phyloP scores from a whole-genome alignment of 2,329 filamentous ascomycete species.

The Xylariales sp. region DNA sequence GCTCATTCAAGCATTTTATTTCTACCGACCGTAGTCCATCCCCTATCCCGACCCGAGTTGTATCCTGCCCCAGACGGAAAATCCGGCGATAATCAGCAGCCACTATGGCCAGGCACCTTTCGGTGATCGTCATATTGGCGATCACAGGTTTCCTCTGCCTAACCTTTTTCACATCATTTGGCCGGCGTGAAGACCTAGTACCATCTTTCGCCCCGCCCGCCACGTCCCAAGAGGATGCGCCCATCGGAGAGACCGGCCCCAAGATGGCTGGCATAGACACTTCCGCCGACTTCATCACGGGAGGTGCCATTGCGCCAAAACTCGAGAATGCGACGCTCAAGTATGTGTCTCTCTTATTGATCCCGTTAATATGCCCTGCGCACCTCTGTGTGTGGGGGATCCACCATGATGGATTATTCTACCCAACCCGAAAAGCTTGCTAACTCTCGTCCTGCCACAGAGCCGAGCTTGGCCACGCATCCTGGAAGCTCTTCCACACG shows the following conservation, averaged over 20 bases:
- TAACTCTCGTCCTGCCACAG: too few relatives aligned
- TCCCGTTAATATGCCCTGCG: too few relatives aligned
- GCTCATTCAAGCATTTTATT: too few relatives aligned
- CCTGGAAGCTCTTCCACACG: slow-evolving; percentile 68
- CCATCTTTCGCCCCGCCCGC: slow-evolving; percentile 14
- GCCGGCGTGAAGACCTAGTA: slow-evolving; percentile 15
- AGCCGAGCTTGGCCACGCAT: slow-evolving; percentile 62
- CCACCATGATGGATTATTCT: background rate
- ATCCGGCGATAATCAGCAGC: too few relatives aligned
- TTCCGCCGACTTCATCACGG: slow-evolving; percentile 50
- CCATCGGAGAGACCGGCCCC: slow-evolving; percentile 12
- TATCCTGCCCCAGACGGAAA: too few relatives aligned
- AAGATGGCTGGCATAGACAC: slow-evolving; percentile 36
- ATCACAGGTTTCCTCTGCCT: slow-evolving; percentile 53
- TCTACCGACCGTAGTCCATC: too few relatives aligned
- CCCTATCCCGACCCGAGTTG: too few relatives aligned
- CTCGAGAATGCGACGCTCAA: slow-evolving; percentile 79
- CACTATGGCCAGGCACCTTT: slow-evolving; percentile 50
- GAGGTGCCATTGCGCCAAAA: slow-evolving; percentile 73
- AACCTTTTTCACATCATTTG: slow-evolving; percentile 54
- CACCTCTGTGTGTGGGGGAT: too few relatives aligned
- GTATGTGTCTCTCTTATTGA: slow-evolving; percentile 33
- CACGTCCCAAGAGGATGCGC: slow-evolving; percentile 1
- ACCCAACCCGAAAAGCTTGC: too few relatives aligned
- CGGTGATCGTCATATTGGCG: slow-evolving; percentile 49